Percentiles rank a stretch among this genome's conserved stretches.
These are phyloP conservation scores for Larix sibirica DNA, from an alignment of 83 land plant genomes.

Conservation along the genomic window DNA sequence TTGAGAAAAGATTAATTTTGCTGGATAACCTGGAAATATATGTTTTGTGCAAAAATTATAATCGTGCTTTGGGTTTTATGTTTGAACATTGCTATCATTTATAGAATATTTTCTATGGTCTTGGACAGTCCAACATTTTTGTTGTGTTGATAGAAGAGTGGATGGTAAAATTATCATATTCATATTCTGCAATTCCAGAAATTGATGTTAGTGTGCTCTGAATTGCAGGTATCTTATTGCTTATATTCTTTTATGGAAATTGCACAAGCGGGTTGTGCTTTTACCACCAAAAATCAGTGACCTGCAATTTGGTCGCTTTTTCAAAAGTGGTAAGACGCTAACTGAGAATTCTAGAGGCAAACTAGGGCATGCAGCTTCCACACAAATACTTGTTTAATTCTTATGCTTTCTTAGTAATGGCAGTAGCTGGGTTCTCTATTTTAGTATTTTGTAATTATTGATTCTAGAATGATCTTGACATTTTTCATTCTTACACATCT, in stretches of 20 bases:
- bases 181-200: background rate
- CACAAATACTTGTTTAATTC: no score
- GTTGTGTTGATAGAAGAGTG: background rate
- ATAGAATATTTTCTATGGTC: background rate
- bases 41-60: no score
- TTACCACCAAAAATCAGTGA: constrained; percentile 68
- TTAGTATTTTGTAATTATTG: background rate
- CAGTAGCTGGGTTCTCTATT: no score
- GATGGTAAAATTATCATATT: background rate
- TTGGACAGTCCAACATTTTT: background rate
- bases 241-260: constrained; percentile 62
- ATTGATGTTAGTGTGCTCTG: background rate
- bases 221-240: constrained; percentile 76
- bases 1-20: background rate
- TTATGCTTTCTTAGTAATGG: no score
- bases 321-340: constrained; percentile 65
- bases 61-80: background rate
- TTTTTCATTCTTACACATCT: background rate
- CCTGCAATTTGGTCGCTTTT: constrained; percentile 68
- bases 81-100: background rate
- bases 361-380: no score
- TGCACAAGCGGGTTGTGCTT: constrained; percentile 63
- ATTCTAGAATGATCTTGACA: background rate
- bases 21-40: background rate
- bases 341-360: background rate